Evolutionary conservation across 2,329 filamentous ascomycete species (phyloP).

Genomic region (Paraconiothyrium brasiliense): DNA sequence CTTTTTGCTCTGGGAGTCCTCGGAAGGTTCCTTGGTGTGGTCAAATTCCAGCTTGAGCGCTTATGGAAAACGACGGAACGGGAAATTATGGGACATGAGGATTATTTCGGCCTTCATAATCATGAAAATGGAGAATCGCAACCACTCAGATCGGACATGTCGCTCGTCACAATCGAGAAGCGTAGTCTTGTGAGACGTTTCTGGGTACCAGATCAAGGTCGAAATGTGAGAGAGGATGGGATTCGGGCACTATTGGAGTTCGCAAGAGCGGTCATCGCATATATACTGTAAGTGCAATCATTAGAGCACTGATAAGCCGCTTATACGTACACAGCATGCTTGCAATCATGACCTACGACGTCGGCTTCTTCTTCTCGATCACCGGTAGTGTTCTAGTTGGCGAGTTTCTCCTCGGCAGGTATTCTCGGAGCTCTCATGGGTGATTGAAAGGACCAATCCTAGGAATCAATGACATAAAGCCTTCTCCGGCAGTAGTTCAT

Average conservation of each 20-base stretch:
- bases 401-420: conserved; percentile 41
- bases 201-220: conserved; percentile 32
- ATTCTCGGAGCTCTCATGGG: conserved; percentile 27
- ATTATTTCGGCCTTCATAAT: background rate
- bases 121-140: conserved; percentile 8
- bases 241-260: conserved; percentile 35
- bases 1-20: conserved; percentile 40
- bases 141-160: conserved; percentile 12
- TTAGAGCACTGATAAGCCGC: background rate
- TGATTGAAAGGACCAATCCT: background rate
- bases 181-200: conserved; percentile 12
- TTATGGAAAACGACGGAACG: conserved; percentile 23
- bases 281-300: conserved; percentile 35
- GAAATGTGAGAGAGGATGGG: conserved; percentile 33
- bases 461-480: background rate
- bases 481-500: background rate
- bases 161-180: conserved; percentile 1
- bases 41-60: conserved; percentile 37
- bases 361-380: conserved; percentile 42
- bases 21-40: conserved; percentile 42
- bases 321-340: conserved; percentile 34
- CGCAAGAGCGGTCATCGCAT: conserved; percentile 36
- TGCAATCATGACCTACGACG: conserved; percentile 46
- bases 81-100: conserved; percentile 20
- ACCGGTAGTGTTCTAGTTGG: conserved; percentile 40